Evolutionary conservation across 2,329 filamentous ascomycete genomes (phyloP), one percentile per base, ranked within the genome.

Genomic region (Trichophaea hybrida): DNA sequence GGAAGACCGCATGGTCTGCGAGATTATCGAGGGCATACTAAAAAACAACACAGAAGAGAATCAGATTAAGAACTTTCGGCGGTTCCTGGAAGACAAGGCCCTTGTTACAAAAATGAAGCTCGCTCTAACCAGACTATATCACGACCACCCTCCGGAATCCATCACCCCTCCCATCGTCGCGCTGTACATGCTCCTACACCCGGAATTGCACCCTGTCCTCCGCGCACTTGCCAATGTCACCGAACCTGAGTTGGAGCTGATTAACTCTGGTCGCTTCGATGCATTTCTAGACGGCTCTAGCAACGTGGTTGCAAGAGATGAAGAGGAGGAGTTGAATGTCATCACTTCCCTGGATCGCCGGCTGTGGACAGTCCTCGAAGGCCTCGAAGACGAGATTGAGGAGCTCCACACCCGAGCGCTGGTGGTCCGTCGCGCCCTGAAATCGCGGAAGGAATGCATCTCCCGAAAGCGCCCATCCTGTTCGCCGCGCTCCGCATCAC

Each of bases 151-250:
- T 6, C 15, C 59, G 15, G 61, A 59, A 2, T 58, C 61, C 24
- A 65, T 66, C 52, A 66, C 61, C 5, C 50, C 59, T 35, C 64
- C 65, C 17, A 66, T 65, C 44, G 55, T 64, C n/a, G 65, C 65
- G 5, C 60, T 66, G 12, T 66, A 66, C 50, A 57, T 66, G 17
- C 62, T 66, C 34, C 60, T 66, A n/a, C 62, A 66, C 34, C 63
- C 63, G 32, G 60, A 65, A 38, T 60, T 66, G 7, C 64, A 65
- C 35, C 58, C 58, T 4, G 51, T 66, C 5, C 59, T 66, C 15
- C 44, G 46, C 13, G 65, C 65, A 13, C 57, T 66, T n/a, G 51
- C 64, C 10, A 49, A 48, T 37, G 56, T 66, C 5, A 57, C 62
- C 10, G 62, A 65, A 6, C 58, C 57, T 2, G 65, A 66, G 37